Conservation (phyloP, 2,329 filamentous ascomycete genomes). For the Elsinoe batatas region DNA sequence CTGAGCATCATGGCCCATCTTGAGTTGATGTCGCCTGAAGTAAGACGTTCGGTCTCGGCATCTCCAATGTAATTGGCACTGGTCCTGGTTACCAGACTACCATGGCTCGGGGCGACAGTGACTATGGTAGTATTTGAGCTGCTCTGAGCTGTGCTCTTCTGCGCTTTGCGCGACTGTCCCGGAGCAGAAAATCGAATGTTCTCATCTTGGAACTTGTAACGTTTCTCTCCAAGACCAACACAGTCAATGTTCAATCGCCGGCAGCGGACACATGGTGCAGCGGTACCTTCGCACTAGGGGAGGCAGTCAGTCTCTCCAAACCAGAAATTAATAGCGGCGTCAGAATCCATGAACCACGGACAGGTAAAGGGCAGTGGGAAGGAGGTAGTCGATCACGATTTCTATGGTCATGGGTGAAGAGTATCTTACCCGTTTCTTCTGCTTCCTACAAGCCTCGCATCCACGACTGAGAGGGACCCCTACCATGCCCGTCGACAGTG, state of each 20-base stretch:
- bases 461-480: constrained; percentile 12
- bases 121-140: not conserved
- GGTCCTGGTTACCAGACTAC: not conserved
- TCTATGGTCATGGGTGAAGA: not conserved
- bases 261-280: constrained; percentile 6
- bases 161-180: not conserved
- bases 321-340: too few species aligned
- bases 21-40: not conserved
- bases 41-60: not conserved
- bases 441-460: constrained; percentile 14
- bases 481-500: constrained; percentile 4
- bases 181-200: not conserved
- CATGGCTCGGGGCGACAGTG: not conserved
- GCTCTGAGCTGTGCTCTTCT: not conserved
- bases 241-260: constrained; percentile 3
- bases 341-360: too few species aligned
- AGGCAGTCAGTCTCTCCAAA: not conserved
- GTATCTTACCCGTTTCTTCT: constrained; percentile 12
- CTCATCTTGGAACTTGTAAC: constrained; percentile 13
- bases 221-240: not conserved
- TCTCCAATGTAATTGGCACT: not conserved
- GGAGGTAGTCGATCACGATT: not conserved
- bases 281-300: constrained; percentile 1
- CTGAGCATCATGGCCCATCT: not conserved
- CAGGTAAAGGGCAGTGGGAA: too few species aligned